Conservation (phyloP, 371 early-diverging fungal species). For the Rhizomucor miehei region DNA sequence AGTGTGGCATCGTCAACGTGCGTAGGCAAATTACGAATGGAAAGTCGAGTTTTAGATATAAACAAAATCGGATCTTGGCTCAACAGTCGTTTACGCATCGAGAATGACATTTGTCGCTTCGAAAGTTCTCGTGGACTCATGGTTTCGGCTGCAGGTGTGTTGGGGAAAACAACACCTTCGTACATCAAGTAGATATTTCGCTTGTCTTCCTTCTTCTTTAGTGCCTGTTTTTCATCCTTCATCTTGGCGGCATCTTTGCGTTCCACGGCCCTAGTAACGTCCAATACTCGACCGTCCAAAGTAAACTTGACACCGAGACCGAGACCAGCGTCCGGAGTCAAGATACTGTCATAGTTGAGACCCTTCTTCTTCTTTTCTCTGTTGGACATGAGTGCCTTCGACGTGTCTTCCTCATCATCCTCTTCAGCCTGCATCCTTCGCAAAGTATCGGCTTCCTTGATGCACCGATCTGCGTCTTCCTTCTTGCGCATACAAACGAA, state of each 20-base stretch:
- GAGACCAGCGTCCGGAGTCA: slow-evolving; percentile 66
- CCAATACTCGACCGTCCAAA: slow-evolving; percentile 79
- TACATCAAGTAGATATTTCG: slow-evolving; percentile 77
- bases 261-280: slow-evolving; percentile 79
- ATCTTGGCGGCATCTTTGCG: slow-evolving; percentile 67
- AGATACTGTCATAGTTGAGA: slow-evolving; percentile 56
- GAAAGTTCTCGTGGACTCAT: slow-evolving; percentile 71
- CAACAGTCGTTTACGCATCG: slow-evolving; percentile 74
- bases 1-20: slow-evolving; percentile 72
- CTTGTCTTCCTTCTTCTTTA: slow-evolving; percentile 72
- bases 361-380: slow-evolving; percentile 58
- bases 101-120: slow-evolving; percentile 76
- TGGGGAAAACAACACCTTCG: slow-evolving; percentile 84
- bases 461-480: slow-evolving; percentile 72
- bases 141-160: slow-evolving; percentile 74
- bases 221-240: slow-evolving; percentile 56
- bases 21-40: slow-evolving; percentile 79
- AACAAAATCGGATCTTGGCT: slow-evolving; percentile 83
- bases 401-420: slow-evolving; percentile 27
- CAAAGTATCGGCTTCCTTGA: slow-evolving; percentile 64
- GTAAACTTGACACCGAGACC: slow-evolving; percentile 63
- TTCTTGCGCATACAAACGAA: slow-evolving; percentile 84
- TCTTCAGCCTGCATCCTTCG: slow-evolving; percentile 41
- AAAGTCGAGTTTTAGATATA: slow-evolving; percentile 85
- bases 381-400: slow-evolving; percentile 34